phyloP scores from a whole-genome alignment of 306 rosid species.

The Phaseolus lunatus region DNA sequence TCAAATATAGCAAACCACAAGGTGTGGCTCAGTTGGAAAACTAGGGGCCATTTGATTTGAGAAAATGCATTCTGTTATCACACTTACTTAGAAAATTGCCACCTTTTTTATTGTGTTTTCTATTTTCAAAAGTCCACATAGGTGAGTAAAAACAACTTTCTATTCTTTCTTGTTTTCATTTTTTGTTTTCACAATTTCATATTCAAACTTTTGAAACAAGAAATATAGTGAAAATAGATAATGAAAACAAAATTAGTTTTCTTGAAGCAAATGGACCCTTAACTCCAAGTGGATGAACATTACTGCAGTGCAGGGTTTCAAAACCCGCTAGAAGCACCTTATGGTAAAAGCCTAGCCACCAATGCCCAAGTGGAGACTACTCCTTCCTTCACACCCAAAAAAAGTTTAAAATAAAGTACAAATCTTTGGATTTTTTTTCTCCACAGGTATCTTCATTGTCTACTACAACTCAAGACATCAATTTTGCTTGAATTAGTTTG shows the following conservation, averaged over 20 bases:
- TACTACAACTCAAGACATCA: neutral
- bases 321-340: neutral
- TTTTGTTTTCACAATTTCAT: neutral
- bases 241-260: neutral
- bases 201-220: neutral
- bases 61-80: neutral
- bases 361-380: neutral
- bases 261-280: neutral
- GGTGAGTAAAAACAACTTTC: neutral
- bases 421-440: conserved; percentile 20
- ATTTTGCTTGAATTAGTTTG: conserved; percentile 25
- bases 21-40: neutral
- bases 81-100: neutral
- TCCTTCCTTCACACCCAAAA: neutral
- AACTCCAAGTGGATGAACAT: neutral
- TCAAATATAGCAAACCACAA: conserved; percentile 4
- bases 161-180: neutral
- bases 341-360: neutral
- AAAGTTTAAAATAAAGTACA: neutral
- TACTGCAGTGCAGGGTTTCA: neutral
- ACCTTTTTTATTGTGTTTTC: neutral
- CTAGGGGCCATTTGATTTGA: neutral
- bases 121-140: neutral
- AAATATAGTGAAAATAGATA: neutral
- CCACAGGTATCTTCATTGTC: neutral